Conservation (phyloP, 768 basidiomycete species). For the Tephrocybe rancida region DNA sequence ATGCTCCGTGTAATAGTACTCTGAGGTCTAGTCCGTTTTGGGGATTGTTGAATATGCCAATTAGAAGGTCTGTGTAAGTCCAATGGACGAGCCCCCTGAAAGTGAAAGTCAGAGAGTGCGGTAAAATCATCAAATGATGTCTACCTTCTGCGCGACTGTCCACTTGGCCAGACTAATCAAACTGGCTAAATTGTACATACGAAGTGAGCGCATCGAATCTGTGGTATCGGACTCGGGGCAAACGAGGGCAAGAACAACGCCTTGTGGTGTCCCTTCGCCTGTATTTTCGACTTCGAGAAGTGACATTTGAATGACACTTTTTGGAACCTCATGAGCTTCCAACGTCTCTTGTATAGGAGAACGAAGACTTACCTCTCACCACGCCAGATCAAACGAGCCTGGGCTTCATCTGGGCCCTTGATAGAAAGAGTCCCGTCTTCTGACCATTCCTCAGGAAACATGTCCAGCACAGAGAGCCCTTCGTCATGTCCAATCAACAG, state of each 20-base stretch:
- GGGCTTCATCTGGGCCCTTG: conserved; percentile 74
- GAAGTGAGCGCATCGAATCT: conserved; percentile 57
- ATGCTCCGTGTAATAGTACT: conserved; percentile 65
- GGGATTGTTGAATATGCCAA: conserved; percentile 52
- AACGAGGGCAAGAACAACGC: conserved; percentile 78
- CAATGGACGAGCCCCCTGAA: conserved; percentile 61
- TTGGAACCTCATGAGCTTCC: conserved; percentile 1
- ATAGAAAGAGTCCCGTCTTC: conserved; percentile 47
- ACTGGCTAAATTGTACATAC: conserved; percentile 86
- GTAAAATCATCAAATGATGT: conserved; percentile 4
- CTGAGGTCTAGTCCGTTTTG: conserved; percentile 53
- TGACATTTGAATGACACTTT: conserved; percentile 77
- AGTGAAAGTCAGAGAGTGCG: conserved; percentile 8
- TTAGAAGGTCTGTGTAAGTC: conserved; percentile 55
- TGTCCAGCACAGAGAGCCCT: conserved; percentile 80
- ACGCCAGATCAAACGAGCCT: conserved; percentile 66
- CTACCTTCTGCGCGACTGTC: conserved; percentile 68
- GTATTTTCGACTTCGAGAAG: conserved; percentile 70
- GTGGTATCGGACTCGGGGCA: conserved; percentile 57
- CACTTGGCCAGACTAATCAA: conserved; percentile 76
- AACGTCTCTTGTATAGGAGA: too few relatives aligned
- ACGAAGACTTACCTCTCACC: conserved; percentile 66
- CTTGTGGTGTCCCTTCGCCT: conserved; percentile 54
- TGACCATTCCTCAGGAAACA: conserved; percentile 76
- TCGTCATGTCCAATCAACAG: conserved; percentile 81